Evolutionary conservation across 495 filamentous ascomycete species (phyloP).

Genomic region (Penicillium nucicola): DNA sequence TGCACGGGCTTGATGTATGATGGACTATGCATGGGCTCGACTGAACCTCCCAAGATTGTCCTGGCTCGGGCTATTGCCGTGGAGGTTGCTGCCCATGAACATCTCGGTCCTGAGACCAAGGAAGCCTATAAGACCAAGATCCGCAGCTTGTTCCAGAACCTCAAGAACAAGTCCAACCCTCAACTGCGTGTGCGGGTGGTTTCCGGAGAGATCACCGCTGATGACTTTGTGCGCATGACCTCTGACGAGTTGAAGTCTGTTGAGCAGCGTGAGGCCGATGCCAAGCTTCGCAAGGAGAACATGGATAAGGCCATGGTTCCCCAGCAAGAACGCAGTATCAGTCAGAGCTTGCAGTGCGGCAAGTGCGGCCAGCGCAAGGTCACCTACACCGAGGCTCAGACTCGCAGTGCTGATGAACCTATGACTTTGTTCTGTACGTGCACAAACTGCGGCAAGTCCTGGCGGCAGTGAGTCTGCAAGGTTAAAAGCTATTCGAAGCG

Average conservation of each 20-base stretch:
- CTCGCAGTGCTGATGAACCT: conserved; percentile 80
- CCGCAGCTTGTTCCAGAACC: conserved; percentile 85
- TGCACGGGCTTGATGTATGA: conserved; percentile 93
- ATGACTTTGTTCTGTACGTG: conserved; percentile 49
- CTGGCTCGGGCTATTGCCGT: conserved; percentile 66
- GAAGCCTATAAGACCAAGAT: conserved; percentile 78
- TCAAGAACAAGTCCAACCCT: conserved; percentile 87
- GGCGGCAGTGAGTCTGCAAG: conserved; percentile 36
- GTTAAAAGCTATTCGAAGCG: not conserved
- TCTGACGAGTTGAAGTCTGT: conserved; percentile 76
- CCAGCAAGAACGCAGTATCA: conserved; percentile 74
- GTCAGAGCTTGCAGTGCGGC: conserved; percentile 77
- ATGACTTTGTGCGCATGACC: conserved; percentile 70
- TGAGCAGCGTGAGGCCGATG: conserved; percentile 64
- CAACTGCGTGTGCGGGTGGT: conserved; percentile 72
- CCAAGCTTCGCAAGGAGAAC: conserved; percentile 77
- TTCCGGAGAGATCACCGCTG: conserved; percentile 63
- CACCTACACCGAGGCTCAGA: conserved; percentile 93
- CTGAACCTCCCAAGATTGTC: conserved; percentile 50
- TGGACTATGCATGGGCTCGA: conserved; percentile 44
- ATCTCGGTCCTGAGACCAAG: conserved; percentile 63
- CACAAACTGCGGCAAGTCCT: conserved; percentile 49
- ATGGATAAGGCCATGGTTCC: conserved; percentile 73
- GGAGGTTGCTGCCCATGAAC: conserved; percentile 67
- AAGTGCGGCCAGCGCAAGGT: conserved; percentile 91